Evolutionary conservation across 2,329 filamentous ascomycete genomes (phyloP), one percentile per base, ranked within the genome.

Genomic region (Epichloe gansuensis): DNA sequence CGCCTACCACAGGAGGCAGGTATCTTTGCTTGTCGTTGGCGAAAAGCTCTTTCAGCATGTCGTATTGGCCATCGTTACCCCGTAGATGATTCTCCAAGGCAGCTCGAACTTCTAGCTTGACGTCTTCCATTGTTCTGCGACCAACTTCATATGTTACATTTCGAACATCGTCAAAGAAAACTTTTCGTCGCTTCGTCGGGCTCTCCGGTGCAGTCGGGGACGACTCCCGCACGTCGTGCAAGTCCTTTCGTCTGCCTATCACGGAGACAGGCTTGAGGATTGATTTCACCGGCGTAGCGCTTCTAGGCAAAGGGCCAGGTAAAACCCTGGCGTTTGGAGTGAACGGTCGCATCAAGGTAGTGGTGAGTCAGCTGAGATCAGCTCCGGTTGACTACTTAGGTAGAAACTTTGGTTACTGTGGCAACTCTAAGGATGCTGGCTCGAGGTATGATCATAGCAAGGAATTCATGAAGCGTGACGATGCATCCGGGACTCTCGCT

Each of bases 31-130:
- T 71, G 54, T 77, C 75, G 55, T 74, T 73, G 51, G 70, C 67
- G 51, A 84, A 81, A 5, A 79, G 67, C 49, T 80, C 74, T 61
- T 81, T 82, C 47, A 84, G 66, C n/a, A 70, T 71, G 56, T 82
- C 75, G 64, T 82, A 83, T 38, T 75, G 77, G 55, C 80, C 76
- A 54, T 80, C 77, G 51, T 80, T 75, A 27, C 78, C 78, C 47
- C 70, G 71, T 34, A 71, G 66, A 61, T 83, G 78, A 42, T 72
- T 72, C 55, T 82, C 78, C 11, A 84, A 68, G 7, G 78, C 76
- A 47, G 71, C 72, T 53, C 70, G 68, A 45, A 82, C 76, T 58
- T 79, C 73, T 25, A 71, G 61, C 61, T 80, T 80, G 52, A 78
- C 72, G 48, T 80, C 74, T 5, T 76, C 74, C 60, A 80, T 71